phyloP scores from a whole-genome alignment of 2,329 filamentous ascomycete species.

The Fusarium sacchari region DNA sequence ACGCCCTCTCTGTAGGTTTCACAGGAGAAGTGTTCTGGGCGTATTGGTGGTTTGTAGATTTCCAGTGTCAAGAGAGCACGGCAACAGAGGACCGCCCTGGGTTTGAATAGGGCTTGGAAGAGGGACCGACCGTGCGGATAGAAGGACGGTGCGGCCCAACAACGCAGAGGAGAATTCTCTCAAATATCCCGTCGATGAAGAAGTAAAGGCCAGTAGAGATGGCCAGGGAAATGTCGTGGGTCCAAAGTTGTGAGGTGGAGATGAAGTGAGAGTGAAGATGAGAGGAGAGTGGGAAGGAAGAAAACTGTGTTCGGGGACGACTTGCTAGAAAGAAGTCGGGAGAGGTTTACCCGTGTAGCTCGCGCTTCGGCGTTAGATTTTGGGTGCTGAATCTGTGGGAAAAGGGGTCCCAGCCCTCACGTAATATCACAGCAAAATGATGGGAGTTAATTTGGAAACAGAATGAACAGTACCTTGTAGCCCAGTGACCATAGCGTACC shows the following conservation, averaged over 20 bases:
- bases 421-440: background rate
- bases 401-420: background rate
- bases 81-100: background rate
- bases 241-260: background rate
- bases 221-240: background rate
- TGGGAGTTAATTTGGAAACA: background rate
- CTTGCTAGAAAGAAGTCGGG: background rate
- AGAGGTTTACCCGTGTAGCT: background rate
- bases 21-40: too few relatives aligned
- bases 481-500: background rate
- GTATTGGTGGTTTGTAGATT: background rate
- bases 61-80: background rate
- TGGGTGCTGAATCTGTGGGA: background rate
- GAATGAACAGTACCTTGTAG: background rate
- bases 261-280: background rate
- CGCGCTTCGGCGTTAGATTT: background rate
- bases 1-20: too few relatives aligned
- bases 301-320: background rate
- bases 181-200: background rate
- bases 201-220: background rate
- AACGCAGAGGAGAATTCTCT: background rate
- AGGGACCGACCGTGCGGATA: background rate
- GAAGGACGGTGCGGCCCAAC: background rate
- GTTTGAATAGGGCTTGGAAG: background rate
- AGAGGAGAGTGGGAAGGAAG: background rate